phyloP scores from a whole-genome alignment of 1,284 basidiomycete species.

The Anthracocystis setariae region DNA sequence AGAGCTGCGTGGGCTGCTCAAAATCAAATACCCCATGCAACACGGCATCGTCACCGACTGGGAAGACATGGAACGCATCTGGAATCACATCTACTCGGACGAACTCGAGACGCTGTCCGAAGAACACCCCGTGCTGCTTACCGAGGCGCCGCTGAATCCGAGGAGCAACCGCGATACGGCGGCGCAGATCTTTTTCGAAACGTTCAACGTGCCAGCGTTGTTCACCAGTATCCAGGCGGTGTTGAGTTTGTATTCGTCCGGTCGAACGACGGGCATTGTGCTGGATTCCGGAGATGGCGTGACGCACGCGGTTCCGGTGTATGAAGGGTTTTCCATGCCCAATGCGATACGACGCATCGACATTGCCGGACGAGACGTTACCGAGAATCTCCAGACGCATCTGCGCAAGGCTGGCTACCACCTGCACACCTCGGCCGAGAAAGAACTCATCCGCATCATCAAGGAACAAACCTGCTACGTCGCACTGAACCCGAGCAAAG shows the following conservation, averaged over 20 bases:
- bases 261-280: constrained; percentile 98
- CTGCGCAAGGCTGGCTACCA: constrained; percentile 94
- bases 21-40: constrained; percentile 66
- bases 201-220: constrained; percentile 96
- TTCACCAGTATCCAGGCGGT: constrained; percentile 98
- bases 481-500: constrained; percentile 87
- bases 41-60: constrained; percentile 67
- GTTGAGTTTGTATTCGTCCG: constrained; percentile 94
- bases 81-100: constrained; percentile 64
- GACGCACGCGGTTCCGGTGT: constrained; percentile 97
- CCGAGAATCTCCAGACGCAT: constrained; percentile 91
- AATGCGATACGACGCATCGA: constrained; percentile 95
- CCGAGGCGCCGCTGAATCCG: constrained; percentile 90
- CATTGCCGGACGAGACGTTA: constrained; percentile 93
- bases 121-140: constrained; percentile 91
- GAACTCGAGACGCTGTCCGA: constrained; percentile 66
- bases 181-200: constrained; percentile 97
- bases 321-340: constrained; percentile 99
- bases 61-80: constrained; percentile 68
- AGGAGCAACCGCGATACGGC: constrained; percentile 93
- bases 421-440: constrained; percentile 94
- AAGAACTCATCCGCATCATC: constrained; percentile 95
- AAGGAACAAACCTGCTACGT: constrained; percentile 99
- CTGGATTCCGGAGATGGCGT: constrained; percentile 99
- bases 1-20: constrained; percentile 64